These are phyloP conservation scores for Penicillium diatomitis DNA, from an alignment of 495 filamentous ascomycete species.

Conservation along the genomic window DNA sequence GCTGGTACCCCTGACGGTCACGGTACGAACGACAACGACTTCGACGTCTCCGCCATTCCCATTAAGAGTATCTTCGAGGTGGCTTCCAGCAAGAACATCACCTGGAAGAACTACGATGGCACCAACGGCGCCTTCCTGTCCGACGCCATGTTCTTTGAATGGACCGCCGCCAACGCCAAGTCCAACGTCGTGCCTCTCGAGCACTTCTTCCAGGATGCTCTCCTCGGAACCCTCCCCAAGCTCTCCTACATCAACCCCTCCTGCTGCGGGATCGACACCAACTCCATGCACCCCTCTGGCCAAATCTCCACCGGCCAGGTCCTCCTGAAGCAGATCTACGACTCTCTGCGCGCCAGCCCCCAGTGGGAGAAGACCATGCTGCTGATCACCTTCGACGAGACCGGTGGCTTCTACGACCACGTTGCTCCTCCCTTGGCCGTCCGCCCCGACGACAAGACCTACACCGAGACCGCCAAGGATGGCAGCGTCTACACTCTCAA, in stretches of 20 bases:
- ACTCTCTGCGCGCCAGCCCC: conserved; percentile 37
- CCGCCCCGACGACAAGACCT: conserved; percentile 35
- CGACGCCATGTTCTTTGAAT: conserved; percentile 35
- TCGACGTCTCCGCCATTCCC: conserved; percentile 26
- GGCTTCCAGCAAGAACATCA: conserved; percentile 30
- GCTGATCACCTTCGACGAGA: conserved; percentile 43
- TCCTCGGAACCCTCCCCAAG: conserved; percentile 33
- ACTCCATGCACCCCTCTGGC: conserved; percentile 42
- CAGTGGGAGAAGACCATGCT: conserved; percentile 43
- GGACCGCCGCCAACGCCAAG: conserved; percentile 31
- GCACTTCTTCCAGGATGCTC: conserved; percentile 36
- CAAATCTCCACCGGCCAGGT: conserved; percentile 40
- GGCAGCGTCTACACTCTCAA: conserved; percentile 36
- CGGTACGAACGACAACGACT: conserved; percentile 38
- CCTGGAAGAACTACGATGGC: conserved; percentile 45
- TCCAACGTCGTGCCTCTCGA: conserved; percentile 27
- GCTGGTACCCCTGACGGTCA: conserved; percentile 41
- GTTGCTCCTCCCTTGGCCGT: conserved; percentile 39
- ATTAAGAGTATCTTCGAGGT: conserved; percentile 39
- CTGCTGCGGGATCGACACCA: conserved; percentile 40
- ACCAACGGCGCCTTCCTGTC: conserved; percentile 26
- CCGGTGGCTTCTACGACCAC: conserved; percentile 45
- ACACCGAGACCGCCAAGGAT: conserved; percentile 33
- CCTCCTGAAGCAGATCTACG: conserved; percentile 45
- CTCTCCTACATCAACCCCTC: conserved; percentile 47